phyloP scores from a whole-genome alignment of 768 basidiomycete genomes.

The Russula ochroleuca region DNA sequence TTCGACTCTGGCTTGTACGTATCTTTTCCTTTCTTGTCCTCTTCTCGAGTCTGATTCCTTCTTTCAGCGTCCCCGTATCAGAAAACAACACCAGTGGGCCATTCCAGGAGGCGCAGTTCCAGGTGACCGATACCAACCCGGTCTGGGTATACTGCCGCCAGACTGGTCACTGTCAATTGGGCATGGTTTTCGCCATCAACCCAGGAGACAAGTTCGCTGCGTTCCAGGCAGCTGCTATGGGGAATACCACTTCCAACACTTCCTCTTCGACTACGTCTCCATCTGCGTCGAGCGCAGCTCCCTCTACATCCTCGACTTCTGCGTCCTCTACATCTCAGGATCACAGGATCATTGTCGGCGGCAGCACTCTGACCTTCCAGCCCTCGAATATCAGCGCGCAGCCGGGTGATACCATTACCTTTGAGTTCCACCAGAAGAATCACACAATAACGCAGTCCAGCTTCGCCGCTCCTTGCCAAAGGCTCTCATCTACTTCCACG shows the following conservation, averaged over 20 bases:
- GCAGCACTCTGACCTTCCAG: slow-evolving; percentile 30
- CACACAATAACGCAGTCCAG: slow-evolving; percentile 39
- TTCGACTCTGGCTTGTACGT: slow-evolving; percentile 60
- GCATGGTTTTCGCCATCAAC: slow-evolving; percentile 68
- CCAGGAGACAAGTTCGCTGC: slow-evolving; percentile 49
- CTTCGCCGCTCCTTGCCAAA: slow-evolving; percentile 36
- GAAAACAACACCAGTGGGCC: slow-evolving; percentile 38
- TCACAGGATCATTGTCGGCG: slow-evolving; percentile 35
- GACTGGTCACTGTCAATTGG: slow-evolving; percentile 49
- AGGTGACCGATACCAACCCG: slow-evolving; percentile 42
- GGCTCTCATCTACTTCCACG: slow-evolving; percentile 42
- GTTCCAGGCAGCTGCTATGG: slow-evolving; percentile 53
- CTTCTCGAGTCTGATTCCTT: slow-evolving; percentile 30
- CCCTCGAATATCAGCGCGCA: slow-evolving; percentile 37
- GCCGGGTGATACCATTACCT: slow-evolving; percentile 40
- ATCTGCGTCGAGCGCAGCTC: slow-evolving; percentile 34
- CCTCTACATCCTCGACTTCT: slow-evolving; percentile 28
- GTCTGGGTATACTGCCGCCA: slow-evolving; percentile 61
- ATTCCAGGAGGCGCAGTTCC: slow-evolving; percentile 46
- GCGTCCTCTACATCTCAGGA: slow-evolving; percentile 31
- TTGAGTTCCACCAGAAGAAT: slow-evolving; percentile 41
- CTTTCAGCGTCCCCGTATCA: slow-evolving; percentile 45
- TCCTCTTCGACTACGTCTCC: slow-evolving; percentile 29
- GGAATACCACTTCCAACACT: slow-evolving; percentile 26
- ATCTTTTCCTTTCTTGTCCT: neutral